These are phyloP conservation scores for Ascochyta viciae-villosae DNA, from an alignment of 2,329 filamentous ascomycete genomes.

Conservation along the genomic window DNA sequence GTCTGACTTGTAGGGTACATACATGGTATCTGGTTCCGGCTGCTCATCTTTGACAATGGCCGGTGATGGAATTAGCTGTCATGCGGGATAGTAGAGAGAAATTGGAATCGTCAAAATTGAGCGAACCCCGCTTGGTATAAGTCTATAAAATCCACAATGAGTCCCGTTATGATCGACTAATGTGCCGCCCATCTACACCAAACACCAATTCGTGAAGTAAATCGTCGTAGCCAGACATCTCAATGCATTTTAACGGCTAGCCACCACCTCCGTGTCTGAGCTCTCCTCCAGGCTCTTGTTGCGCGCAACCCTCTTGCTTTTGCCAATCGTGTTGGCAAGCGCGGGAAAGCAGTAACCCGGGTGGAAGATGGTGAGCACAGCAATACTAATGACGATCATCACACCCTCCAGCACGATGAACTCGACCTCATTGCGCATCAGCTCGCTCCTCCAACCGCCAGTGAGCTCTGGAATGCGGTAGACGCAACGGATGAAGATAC, in stretches of 20 bases:
- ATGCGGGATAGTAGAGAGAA: too few relatives aligned
- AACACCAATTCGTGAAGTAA: neutral
- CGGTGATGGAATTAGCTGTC: too few relatives aligned
- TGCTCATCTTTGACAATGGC: too few relatives aligned
- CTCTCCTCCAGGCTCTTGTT: slow-evolving; percentile 27
- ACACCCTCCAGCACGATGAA: slow-evolving; percentile 62
- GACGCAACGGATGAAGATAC: slow-evolving; percentile 57
- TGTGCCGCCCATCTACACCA: neutral
- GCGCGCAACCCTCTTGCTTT: slow-evolving; percentile 14
- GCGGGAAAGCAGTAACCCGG: slow-evolving; percentile 52
- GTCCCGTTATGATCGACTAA: neutral
- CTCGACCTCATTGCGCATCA: slow-evolving; percentile 57
- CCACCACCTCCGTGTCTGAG: slow-evolving; percentile 29
- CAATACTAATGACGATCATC: slow-evolving; percentile 59
- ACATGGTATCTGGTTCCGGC: too few relatives aligned
- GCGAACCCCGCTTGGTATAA: neutral
- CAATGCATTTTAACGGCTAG: neutral
- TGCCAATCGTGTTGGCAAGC: slow-evolving; percentile 31
- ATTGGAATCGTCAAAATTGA: neutral
- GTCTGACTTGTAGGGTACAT: too few relatives aligned
- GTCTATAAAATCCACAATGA: neutral
- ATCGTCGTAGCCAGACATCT: neutral
- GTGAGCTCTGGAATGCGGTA: slow-evolving; percentile 60
- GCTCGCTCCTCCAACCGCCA: slow-evolving; percentile 53
- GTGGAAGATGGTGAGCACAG: slow-evolving; percentile 57